These are phyloP conservation scores for Rhynchospora pubera DNA, from an alignment of 176 grass and related monocot genomes.

Conservation along the genomic window DNA sequence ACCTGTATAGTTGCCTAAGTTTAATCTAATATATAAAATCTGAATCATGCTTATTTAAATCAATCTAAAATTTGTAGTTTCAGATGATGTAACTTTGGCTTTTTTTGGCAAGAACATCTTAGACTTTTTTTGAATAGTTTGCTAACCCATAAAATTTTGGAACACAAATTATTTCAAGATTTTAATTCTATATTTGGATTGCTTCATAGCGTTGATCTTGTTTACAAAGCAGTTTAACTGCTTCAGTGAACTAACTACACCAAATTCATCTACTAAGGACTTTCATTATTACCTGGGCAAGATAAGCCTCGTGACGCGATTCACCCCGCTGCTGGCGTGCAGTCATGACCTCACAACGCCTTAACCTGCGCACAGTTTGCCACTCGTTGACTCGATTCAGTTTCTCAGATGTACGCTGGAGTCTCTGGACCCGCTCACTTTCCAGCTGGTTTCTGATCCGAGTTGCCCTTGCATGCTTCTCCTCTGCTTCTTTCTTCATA, in stretches of 20 bases:
- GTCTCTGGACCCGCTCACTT: slow-evolving; percentile 91
- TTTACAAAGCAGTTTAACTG: background rate
- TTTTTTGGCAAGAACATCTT: background rate
- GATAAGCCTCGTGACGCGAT: slow-evolving; percentile 87
- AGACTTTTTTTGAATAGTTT: too few species aligned
- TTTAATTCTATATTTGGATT: background rate
- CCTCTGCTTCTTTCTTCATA: slow-evolving; percentile 90
- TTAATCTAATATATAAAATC: background rate
- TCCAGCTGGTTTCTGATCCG: slow-evolving; percentile 94
- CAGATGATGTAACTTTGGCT: background rate
- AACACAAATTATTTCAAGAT: background rate
- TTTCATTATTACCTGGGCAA: slow-evolving; percentile 43
- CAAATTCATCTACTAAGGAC: background rate
- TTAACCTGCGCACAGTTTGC: slow-evolving; percentile 91
- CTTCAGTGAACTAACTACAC: background rate
- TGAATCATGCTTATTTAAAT: background rate
- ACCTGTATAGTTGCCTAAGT: slow-evolving; percentile 24
- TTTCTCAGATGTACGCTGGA: slow-evolving; percentile 95
- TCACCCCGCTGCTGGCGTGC: slow-evolving; percentile 88
- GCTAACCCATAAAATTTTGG: too few species aligned
- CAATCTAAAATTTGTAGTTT: background rate
- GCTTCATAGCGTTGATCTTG: background rate
- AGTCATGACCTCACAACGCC: slow-evolving; percentile 90
- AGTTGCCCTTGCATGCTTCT: slow-evolving; percentile 85
- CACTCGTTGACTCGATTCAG: slow-evolving; percentile 92